Evolutionary conservation across 768 basidiomycete species (phyloP), one percentile per base, ranked within the genome.

Genomic region (Arthromyces matolae): DNA sequence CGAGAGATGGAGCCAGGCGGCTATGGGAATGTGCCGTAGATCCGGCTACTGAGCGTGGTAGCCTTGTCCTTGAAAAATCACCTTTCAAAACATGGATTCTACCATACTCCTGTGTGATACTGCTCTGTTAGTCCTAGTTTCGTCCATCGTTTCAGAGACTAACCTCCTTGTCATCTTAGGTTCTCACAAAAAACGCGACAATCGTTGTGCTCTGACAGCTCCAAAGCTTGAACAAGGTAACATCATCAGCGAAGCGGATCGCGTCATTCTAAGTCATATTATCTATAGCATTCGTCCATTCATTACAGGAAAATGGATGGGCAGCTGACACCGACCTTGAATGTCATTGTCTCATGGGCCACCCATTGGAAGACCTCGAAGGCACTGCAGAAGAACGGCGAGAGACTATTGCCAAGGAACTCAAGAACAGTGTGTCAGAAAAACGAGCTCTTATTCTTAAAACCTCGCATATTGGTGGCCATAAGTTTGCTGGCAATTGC

Each of bases 181-280:
- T 64, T 96, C 93, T 2, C 95, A 98, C 69, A 92, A 93, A 69
- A 81, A 79, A 57, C 76, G 94, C 25, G 95, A 97, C 68, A 94
- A 93, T 62, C 81, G 92, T 51, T 99, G 95, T 65, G 80, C 81
- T 20, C 84, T 97, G 36, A 83, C 88, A 8, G 92, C 93, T 1
- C 88, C 89, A 2, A 82, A 87, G 58, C 80, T 96, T 27, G 85
- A 87, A 61, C 76, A 84, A 56, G 77, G 88, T 52, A 36, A 52
- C 12, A 39, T 88, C 51, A 53, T 72, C 67, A 44, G 45, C 6
- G 54, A n/a, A 20, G 40, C 33, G 32, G n/a, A 24, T 33, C n/a
- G 25, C 28, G 23, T 37, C 34, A 33, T 50, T 20, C 28, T 54
- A 48, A 57, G 25, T 8, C 27, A 2, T 19, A 23, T 3, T 35